phyloP scores from a whole-genome alignment of 192 early-diverging fungal genomes.

The Haplosporangium gracile region DNA sequence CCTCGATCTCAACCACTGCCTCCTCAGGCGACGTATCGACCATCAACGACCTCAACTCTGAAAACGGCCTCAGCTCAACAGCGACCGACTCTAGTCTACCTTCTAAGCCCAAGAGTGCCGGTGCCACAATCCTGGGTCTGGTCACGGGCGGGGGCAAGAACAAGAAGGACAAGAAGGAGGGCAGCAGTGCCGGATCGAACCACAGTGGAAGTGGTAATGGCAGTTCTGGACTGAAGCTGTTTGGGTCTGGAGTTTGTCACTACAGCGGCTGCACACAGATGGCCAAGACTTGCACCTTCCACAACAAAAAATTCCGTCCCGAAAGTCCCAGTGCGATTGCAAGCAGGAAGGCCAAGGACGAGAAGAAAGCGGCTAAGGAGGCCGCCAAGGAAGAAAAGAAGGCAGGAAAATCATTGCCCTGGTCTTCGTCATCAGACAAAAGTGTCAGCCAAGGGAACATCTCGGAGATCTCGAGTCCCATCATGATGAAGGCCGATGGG shows the following conservation, averaged over 20 bases:
- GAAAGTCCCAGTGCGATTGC: not conserved
- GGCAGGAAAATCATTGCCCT: slow-evolving; percentile 5
- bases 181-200: slow-evolving; percentile 21
- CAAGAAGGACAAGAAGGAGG: slow-evolving; percentile 39
- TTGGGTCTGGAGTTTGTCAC: slow-evolving; percentile 17
- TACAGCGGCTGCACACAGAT: slow-evolving; percentile 42
- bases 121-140: slow-evolving; percentile 19
- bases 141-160: slow-evolving; percentile 28
- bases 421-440: slow-evolving; percentile 23
- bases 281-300: slow-evolving; percentile 38
- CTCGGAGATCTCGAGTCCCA: slow-evolving; percentile 5
- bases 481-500: slow-evolving; percentile 14
- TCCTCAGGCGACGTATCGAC: slow-evolving; percentile 39
- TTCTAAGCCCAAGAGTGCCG: not conserved
- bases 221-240: slow-evolving; percentile 35
- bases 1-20: slow-evolving; percentile 38
- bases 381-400: slow-evolving; percentile 22
- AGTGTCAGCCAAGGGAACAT: slow-evolving; percentile 12
- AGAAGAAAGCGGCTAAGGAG: slow-evolving; percentile 4
- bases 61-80: slow-evolving; percentile 15
- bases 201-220: slow-evolving; percentile 20
- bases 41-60: slow-evolving; percentile 22
- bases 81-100: slow-evolving; percentile 2
- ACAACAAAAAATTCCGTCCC: slow-evolving; percentile 27
- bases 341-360: slow-evolving; percentile 20